Percentiles rank a stretch among this genome's conserved stretches.
phyloP scores from a whole-genome alignment of 2,329 filamentous ascomycete genomes.

The Penicillium sp. region DNA sequence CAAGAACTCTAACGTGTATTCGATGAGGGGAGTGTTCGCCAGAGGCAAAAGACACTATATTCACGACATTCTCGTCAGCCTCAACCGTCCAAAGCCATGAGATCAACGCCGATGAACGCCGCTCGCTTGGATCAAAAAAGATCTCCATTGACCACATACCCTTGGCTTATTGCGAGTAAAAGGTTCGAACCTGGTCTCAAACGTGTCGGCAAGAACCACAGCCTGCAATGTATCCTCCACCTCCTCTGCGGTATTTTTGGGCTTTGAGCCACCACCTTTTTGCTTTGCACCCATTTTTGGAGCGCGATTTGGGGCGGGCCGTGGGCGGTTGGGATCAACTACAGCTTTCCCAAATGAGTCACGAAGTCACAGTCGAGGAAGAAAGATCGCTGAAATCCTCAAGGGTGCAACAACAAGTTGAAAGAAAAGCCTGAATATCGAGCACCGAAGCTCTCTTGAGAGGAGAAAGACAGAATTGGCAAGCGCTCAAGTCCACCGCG shows the following conservation, averaged over 20 bases:
- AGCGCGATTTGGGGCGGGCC: background rate
- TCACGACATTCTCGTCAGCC: background rate
- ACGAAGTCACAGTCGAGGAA: too few relatives aligned
- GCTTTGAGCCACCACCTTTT: constrained; percentile 28
- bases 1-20: constrained; percentile 95
- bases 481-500: too few relatives aligned
- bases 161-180: constrained; percentile 84
- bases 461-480: too few relatives aligned
- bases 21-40: constrained; percentile 89
- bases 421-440: too few relatives aligned
- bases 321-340: too few relatives aligned
- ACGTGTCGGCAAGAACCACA: constrained; percentile 82
- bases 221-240: constrained; percentile 59
- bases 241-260: constrained; percentile 48
- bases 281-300: constrained; percentile 33
- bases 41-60: constrained; percentile 83
- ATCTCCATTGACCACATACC: constrained; percentile 47
- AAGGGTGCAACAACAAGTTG: too few relatives aligned
- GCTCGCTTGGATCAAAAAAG: background rate
- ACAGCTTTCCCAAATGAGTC: too few relatives aligned
- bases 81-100: background rate
- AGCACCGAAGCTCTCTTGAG: too few relatives aligned
- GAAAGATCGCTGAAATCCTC: too few relatives aligned
- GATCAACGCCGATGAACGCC: too few relatives aligned
- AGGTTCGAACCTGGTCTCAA: constrained; percentile 83